Evolutionary conservation across 495 filamentous ascomycete genomes (phyloP), one percentile per base, ranked within the genome.

Genomic region (Neurospora sp.): DNA sequence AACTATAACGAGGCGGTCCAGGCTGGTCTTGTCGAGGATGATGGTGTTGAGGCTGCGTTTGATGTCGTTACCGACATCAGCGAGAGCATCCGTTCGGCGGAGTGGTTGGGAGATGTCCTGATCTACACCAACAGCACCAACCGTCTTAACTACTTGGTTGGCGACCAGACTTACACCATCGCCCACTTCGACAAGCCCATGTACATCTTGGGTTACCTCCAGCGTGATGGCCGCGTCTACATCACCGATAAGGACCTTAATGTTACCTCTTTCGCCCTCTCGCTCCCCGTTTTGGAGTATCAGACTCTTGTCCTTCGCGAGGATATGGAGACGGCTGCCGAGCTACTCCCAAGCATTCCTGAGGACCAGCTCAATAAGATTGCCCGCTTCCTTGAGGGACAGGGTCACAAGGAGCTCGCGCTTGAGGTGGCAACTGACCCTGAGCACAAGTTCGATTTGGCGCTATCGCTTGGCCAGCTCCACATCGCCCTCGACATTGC

Each of bases 71-170:
- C 94, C 31, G 96, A 98, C 78, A 94, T 98, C 80, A 94, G 92
- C 73, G 96, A 99, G 84, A 92, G 90, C 74, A 93, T 98, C 61
- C 91, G 92, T 68, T 97, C 96, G n/a, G 96, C 94, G 66, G 90
- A 96, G 83, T 99, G 96, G 96, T 91, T 99, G 72, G 96, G 96
- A 35, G 96, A 99, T 82, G 97, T 94, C 84, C 96, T 99, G 85
- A 94, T 98, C 79, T 99, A 98, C 86, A 98, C 96, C 38, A 98
- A 94, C 85, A 91, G 89, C 76, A 97, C 94, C 37, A 98, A 98
- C 87, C 92, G 96, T 70, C 84, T 99, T 73, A 99, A 98, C 86
- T 98, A 98, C 82, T 89, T 99, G 27, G 96, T 99, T 41, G 96
- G 96, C 70, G 96, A 98, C 82, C 94, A 98, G 83, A 96, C 94